Percentiles rank a stretch among this genome's conserved stretches.
Conservation (phyloP, 2,329 filamentous ascomycete species). For the Myotisia sp. region DNA sequence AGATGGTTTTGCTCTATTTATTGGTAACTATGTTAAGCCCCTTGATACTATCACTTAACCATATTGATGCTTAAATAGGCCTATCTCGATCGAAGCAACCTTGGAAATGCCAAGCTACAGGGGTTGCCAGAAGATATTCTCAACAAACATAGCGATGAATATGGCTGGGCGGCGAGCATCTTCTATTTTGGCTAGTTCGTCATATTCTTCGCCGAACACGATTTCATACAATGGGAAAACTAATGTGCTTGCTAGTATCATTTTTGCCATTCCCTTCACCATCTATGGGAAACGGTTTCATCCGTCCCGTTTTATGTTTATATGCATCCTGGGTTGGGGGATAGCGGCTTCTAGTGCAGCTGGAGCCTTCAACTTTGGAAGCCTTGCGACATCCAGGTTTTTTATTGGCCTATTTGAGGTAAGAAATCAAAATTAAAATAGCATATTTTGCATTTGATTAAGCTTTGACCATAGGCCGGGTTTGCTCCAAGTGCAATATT, state of each 20-base stretch:
- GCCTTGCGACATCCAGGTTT: conserved; percentile 41
- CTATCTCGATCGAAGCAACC: conserved; percentile 11
- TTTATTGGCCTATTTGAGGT: conserved; percentile 46
- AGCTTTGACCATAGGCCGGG: conserved; percentile 35
- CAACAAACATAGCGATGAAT: conserved; percentile 8
- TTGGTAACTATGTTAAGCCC: too few species aligned
- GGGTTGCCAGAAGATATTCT: conserved; percentile 9
- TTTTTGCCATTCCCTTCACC: conserved; percentile 11
- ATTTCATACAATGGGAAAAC: not conserved
- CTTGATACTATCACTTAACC: too few species aligned
- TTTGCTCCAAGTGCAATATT: conserved; percentile 48
- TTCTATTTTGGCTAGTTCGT: conserved; percentile 13
- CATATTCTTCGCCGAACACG: not conserved
- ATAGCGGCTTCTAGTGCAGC: conserved; percentile 40
- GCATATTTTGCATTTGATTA: not conserved
- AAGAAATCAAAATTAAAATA: not conserved
- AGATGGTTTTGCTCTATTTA: conserved; percentile 10
- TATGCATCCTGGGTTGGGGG: conserved; percentile 34
- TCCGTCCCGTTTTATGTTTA: conserved; percentile 11
- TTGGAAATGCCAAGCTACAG: conserved; percentile 12
- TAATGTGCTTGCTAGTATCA: conserved; percentile 6
- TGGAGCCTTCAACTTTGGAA: conserved; percentile 40
- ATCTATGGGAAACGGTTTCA: conserved; percentile 11
- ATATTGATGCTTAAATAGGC: too few species aligned
- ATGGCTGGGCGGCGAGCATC: conserved; percentile 11